These are phyloP conservation scores for Margaritispora aquatica DNA, from an alignment of 495 filamentous ascomycete genomes.

Conservation along the genomic window DNA sequence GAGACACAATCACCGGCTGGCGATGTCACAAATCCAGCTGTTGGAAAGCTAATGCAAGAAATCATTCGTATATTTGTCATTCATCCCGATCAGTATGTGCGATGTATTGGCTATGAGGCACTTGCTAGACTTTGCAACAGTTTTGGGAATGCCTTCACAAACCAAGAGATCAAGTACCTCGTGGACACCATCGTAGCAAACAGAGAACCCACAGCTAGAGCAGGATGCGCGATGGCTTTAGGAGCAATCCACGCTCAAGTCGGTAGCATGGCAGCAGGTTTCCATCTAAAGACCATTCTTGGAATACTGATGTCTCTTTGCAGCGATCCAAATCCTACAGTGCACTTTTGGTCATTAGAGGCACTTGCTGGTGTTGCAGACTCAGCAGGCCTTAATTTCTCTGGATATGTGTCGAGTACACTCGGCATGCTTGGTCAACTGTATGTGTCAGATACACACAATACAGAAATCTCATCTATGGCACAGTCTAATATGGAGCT, in stretches of 20 bases:
- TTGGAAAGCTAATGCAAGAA: slow-evolving; percentile 84
- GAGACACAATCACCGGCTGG: slow-evolving; percentile 69
- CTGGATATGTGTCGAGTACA: slow-evolving; percentile 80
- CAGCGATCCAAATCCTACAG: slow-evolving; percentile 91
- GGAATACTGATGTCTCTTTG: slow-evolving; percentile 92
- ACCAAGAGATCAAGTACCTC: slow-evolving; percentile 82
- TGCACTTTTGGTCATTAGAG: slow-evolving; percentile 94
- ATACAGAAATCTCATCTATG: slow-evolving; percentile 68
- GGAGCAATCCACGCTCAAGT: slow-evolving; percentile 93
- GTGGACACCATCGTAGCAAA: slow-evolving; percentile 91
- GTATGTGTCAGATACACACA: slow-evolving; percentile 86
- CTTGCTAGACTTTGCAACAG: slow-evolving; percentile 86
- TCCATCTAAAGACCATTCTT: slow-evolving; percentile 92
- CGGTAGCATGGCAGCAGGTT: slow-evolving; percentile 96
- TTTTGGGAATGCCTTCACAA: slow-evolving; percentile 83
- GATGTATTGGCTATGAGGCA: slow-evolving; percentile 78
- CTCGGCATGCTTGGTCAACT: slow-evolving; percentile 90
- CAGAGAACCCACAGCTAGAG: slow-evolving; percentile 84
- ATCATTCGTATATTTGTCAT: slow-evolving; percentile 73
- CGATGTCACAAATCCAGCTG: slow-evolving; percentile 63
- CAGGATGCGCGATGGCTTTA: slow-evolving; percentile 88
- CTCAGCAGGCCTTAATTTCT: slow-evolving; percentile 87
- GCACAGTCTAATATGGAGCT: slow-evolving; percentile 86
- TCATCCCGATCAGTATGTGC: slow-evolving; percentile 77
- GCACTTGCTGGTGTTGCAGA: slow-evolving; percentile 83